These are phyloP conservation scores for Rhododendron ferrugineum DNA, from an alignment of 148 eudicot species.

Conservation along the genomic window DNA sequence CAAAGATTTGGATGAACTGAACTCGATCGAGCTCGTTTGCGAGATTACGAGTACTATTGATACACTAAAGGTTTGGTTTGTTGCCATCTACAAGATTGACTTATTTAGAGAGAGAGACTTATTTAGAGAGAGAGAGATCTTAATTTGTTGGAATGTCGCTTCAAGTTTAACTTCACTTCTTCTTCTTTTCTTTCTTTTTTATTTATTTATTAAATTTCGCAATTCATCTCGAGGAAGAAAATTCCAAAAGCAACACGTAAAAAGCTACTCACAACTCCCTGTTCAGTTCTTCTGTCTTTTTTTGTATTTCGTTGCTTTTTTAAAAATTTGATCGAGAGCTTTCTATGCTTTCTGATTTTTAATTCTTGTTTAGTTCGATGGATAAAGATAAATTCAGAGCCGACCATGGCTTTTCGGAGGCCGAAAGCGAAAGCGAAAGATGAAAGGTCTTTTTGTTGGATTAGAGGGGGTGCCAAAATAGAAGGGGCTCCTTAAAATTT, in stretches of 20 bases:
- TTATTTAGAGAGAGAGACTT: neutral
- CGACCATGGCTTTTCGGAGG: no score
- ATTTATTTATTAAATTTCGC: no score
- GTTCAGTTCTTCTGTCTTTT: neutral
- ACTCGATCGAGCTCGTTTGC: neutral
- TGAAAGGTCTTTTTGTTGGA: no score
- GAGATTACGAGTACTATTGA: neutral
- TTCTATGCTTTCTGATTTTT: neutral
- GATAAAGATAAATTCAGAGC: neutral
- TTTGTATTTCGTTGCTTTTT: neutral
- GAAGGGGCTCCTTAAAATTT: no score
- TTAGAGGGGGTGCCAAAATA: no score
- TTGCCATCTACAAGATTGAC: neutral
- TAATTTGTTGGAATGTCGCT: neutral
- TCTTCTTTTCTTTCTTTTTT: no score
- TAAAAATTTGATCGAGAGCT: neutral
- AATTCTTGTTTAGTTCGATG: neutral
- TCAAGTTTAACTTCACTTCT: neutral
- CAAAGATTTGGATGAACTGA: neutral
- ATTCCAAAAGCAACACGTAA: no score
- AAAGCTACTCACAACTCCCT: neutral
- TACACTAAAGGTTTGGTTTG: neutral
- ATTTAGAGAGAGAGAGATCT: neutral
- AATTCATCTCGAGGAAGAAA: no score
- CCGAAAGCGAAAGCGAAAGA: no score